These are phyloP conservation scores for Myrmaecium sp. DNA, from an alignment of 2,329 filamentous ascomycete genomes.

Conservation along the genomic window DNA sequence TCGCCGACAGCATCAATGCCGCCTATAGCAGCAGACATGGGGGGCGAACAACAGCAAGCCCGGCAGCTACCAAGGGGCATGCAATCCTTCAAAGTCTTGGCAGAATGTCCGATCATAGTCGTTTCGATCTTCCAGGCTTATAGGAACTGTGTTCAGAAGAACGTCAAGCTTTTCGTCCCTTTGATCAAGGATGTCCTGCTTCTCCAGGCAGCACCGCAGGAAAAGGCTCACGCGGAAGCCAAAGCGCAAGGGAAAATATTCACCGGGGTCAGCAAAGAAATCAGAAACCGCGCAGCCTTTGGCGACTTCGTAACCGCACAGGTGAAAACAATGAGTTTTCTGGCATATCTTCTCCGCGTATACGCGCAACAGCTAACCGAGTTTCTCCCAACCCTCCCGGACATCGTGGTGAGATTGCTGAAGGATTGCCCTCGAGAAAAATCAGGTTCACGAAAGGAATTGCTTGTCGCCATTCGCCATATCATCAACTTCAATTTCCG, in stretches of 20 bases:
- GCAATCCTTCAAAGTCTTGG: constrained; percentile 97
- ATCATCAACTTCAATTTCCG: constrained; percentile 99
- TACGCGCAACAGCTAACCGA: constrained; percentile 77
- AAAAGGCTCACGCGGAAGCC: constrained; percentile 78
- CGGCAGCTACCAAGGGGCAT: constrained; percentile 78
- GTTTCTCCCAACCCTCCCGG: constrained; percentile 70
- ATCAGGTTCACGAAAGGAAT: constrained; percentile 80
- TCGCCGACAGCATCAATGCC: constrained; percentile 77
- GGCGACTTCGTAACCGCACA: constrained; percentile 96
- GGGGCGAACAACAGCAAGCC: constrained; percentile 64
- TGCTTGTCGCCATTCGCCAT: constrained; percentile 89
- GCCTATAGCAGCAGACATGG: constrained; percentile 53
- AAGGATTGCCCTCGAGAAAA: constrained; percentile 93
- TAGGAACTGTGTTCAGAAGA: constrained; percentile 57
- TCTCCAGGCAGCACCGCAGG: constrained; percentile 82
- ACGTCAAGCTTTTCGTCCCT: constrained; percentile 84
- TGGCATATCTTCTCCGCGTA: constrained; percentile 80
- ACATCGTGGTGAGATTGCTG: constrained; percentile 76
- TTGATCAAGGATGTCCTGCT: constrained; percentile 81
- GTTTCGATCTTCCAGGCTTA: constrained; percentile 97
- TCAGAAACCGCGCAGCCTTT: constrained; percentile 86
- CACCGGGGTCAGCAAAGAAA: constrained; percentile 80
- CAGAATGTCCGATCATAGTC: constrained; percentile 96
- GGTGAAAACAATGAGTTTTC: constrained; percentile 97
- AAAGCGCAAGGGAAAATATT: constrained; percentile 66